Percentiles rank a stretch among this genome's conserved stretches.
Evolutionary conservation across 352 stramenopile species (phyloP).

Genomic region (Thalassiosira hispida): DNA sequence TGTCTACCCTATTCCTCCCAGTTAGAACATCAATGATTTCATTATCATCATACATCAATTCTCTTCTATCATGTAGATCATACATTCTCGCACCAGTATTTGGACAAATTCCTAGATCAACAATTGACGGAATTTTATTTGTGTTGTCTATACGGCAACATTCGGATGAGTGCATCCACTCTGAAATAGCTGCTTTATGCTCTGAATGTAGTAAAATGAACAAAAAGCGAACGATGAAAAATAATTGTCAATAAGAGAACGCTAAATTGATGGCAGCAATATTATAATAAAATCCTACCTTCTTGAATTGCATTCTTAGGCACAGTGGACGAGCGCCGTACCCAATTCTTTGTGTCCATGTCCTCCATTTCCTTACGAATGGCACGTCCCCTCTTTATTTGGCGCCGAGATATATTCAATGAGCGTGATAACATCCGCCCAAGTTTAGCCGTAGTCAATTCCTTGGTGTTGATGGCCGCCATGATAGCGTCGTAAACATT

Average conservation of each 20-base stretch:
- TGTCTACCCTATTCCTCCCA: neutral
- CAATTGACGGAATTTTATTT: neutral
- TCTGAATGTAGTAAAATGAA: neutral
- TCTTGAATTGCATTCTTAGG: neutral
- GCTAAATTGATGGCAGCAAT: too few species aligned
- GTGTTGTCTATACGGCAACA: neutral
- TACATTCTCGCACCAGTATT: neutral
- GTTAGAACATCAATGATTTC: neutral
- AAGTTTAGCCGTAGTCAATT: neutral
- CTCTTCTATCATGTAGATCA: neutral
- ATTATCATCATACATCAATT: slow-evolving; percentile 5
- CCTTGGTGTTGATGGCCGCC: neutral
- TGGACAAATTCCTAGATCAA: neutral
- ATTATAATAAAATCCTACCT: neutral
- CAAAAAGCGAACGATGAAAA: neutral
- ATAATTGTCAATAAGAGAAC: neutral
- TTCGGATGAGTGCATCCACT: neutral
- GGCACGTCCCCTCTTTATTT: neutral
- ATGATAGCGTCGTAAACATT: neutral
- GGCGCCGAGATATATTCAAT: neutral
- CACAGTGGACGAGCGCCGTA: neutral
- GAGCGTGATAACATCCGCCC: neutral
- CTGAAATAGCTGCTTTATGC: neutral
- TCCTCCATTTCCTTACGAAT: neutral
- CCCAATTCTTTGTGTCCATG: neutral